Conservation (phyloP, 192 early-diverging fungal species). For the Backusella circina region DNA sequence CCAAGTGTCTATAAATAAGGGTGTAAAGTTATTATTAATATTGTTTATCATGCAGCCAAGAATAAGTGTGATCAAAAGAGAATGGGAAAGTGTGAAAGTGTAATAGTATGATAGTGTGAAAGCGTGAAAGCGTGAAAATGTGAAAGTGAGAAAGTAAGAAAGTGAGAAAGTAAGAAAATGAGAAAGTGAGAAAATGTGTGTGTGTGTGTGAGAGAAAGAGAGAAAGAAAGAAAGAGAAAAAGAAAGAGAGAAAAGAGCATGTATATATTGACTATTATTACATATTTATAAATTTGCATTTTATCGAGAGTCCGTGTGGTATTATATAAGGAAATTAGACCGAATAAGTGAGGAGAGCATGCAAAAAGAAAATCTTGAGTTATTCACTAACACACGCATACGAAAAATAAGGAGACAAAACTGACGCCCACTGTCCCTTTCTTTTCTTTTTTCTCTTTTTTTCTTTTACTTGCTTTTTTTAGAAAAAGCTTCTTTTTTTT, state of each 20-base stretch:
- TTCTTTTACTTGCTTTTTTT: neutral
- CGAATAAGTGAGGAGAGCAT: neutral
- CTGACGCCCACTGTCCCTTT: neutral
- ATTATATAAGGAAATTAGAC: neutral
- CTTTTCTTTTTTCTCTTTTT: neutral
- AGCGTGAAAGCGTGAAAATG: no score
- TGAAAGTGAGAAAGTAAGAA: no score
- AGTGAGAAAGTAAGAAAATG: no score
- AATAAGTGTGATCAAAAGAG: neutral
- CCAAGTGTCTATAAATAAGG: neutral
- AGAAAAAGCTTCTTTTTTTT: neutral
- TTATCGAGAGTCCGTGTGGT: neutral
- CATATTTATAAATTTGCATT: neutral
- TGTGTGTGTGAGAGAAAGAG: no score
- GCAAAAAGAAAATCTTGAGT: conserved; percentile 1
- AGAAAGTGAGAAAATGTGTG: no score
- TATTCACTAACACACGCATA: neutral
- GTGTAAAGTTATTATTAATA: neutral
- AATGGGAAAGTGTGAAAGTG: no score
- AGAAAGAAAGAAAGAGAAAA: neutral
- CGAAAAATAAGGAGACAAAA: neutral
- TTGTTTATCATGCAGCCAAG: neutral
- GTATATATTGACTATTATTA: neutral
- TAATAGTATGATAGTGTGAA: no score
- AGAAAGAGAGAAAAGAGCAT: neutral